Percentiles rank a stretch among this genome's conserved stretches.
Conservation (phyloP, 306 rosid species). For the Cicer judaicum region DNA sequence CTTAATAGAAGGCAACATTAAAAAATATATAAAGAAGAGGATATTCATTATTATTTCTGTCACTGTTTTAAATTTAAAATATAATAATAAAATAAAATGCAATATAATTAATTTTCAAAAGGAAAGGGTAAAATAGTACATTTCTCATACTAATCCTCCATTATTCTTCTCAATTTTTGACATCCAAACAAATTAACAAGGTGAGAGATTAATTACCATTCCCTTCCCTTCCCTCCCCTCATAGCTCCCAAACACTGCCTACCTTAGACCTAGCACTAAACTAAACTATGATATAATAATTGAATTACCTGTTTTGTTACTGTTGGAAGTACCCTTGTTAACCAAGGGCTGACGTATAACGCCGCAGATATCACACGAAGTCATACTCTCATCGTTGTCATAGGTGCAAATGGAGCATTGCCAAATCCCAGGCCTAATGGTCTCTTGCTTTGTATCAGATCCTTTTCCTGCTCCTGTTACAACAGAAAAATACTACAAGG, state of each 20-base stretch:
- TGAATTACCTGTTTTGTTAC: constrained; percentile 66
- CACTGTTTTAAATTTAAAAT: too few species aligned
- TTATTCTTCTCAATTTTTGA: not conserved
- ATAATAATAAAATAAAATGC: not conserved
- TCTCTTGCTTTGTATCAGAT: constrained; percentile 56
- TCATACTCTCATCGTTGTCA: constrained; percentile 79
- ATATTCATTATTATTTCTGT: too few species aligned
- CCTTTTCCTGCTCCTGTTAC: constrained; percentile 60
- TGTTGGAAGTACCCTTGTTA: constrained; percentile 41
- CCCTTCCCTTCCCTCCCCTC: not conserved
- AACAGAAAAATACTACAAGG: constrained; percentile 36
- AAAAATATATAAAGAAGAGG: too few species aligned
- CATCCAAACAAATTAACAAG: constrained; percentile 2
- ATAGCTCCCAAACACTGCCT: not conserved
- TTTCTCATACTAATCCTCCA: not conserved
- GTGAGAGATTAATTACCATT: constrained; percentile 1
- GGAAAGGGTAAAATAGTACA: not conserved
- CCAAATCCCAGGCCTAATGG: constrained; percentile 60
- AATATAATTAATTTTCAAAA: not conserved
- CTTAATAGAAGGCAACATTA: not conserved
- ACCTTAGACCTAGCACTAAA: constrained; percentile 11
- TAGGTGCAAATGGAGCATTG: constrained; percentile 83
- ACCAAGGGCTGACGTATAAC: constrained; percentile 67
- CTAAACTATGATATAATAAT: constrained; percentile 17
- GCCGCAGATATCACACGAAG: constrained; percentile 87